Evolutionary conservation across 2,329 filamentous ascomycete species (phyloP).

Genomic region (Neonectria faginata): DNA sequence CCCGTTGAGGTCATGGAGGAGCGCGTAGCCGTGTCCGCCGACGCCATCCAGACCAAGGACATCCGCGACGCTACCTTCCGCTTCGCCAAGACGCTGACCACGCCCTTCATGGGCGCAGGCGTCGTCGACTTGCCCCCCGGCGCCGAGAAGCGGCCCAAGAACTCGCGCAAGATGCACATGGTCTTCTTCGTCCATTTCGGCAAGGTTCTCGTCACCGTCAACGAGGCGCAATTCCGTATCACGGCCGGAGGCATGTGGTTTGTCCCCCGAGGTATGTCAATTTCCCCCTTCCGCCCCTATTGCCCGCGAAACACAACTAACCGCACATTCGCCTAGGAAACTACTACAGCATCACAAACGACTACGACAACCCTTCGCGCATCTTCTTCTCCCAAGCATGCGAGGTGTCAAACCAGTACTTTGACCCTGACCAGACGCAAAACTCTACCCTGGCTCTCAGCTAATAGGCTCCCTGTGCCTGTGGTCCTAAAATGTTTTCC

Average conservation of each 20-base stretch:
- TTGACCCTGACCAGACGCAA: conserved; percentile 40
- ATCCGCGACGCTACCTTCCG: conserved; percentile 78
- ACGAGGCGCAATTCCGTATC: conserved; percentile 82
- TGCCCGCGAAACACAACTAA: conserved; percentile 11
- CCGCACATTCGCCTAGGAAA: conserved; percentile 73
- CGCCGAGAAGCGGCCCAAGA: conserved; percentile 88
- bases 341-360: conserved; percentile 90
- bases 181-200: conserved; percentile 91
- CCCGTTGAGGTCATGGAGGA: conserved; percentile 65
- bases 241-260: conserved; percentile 92
- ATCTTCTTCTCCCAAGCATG: conserved; percentile 95
- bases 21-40: conserved; percentile 67
- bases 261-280: conserved; percentile 86
- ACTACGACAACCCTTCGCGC: conserved; percentile 76
- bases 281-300: conserved; percentile 1
- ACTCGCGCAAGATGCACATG: conserved; percentile 96
- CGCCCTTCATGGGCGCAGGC: conserved; percentile 89
- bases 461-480: neutral
- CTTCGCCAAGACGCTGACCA: conserved; percentile 87
- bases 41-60: conserved; percentile 67
- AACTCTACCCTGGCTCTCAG: conserved; percentile 36
- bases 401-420: conserved; percentile 58
- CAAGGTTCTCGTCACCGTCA: conserved; percentile 82
- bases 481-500: neutral
- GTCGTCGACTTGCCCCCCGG: conserved; percentile 89